Base-by-base conservation (phyloP, 2,329 filamentous ascomycete species). In the Aspergillus vadensis region DNA sequence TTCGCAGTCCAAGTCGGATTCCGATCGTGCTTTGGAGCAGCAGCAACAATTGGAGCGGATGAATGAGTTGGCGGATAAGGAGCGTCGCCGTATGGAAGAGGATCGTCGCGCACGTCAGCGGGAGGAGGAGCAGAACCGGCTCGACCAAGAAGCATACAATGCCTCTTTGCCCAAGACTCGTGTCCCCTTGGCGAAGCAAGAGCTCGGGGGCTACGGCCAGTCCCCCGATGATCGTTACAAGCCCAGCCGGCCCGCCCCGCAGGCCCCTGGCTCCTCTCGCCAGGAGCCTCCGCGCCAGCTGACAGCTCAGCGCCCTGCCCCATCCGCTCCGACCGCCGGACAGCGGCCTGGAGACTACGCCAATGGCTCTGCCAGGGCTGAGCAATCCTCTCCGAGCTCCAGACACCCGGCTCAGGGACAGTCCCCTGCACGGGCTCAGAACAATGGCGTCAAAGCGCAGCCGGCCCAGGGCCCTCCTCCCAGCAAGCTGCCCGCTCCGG, bases 131-230 rank as follows among this genome's bases (percentile, higher is more conserved):
- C 86, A 88, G 69, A 85, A 85, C 57, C 85, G 91, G 57, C 86
- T 89, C 65, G 92, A 97, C 55, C 82, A 91, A 67, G 92, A 95
- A 72, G 91, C 88, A 17, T 97, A 97, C 77, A 97, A 98, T 75
- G 90, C 91, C 38, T 92, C 91, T 23, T 80, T 97, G 61, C 94
- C 92, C 32, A 90, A 96, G 81, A 88, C 85, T 64, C 91, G 91
- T 73, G 80, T 88, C 10, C 91, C 91, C 2, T 72, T 95, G 66
- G 92, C 93, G 32, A 91, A 98, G 75, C 93, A 97, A 77, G 95
- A 98, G 76, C 80, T 98, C 67, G 91, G 91, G 59, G 88, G 88
- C 32, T 90, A 86, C 63, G 83, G 86, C 41, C 81, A 80, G 68
- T 76, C 82, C n/a, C 69, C 67, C 62, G 71, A 75, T 61, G 74